A percentile compares a stretch with the other conserved stretches of the same genome.
phyloP scores from a whole-genome alignment of 257 asterid genomes.

The Solanum paucissectum region DNA sequence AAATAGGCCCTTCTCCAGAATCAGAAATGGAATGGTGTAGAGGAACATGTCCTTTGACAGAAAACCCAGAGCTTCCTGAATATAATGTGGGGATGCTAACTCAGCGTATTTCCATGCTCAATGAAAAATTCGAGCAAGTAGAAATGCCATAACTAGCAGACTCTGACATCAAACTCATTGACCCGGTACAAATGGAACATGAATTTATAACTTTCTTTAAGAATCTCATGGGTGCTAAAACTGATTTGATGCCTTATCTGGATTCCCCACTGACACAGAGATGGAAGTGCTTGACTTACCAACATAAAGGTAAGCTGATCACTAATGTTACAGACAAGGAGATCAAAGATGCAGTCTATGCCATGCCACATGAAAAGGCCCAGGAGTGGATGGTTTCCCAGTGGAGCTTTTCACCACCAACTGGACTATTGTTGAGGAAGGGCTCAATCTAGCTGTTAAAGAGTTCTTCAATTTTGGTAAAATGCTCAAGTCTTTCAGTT shows the following conservation, averaged over 20 bases:
- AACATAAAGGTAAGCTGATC: not conserved
- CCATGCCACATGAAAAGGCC: not conserved
- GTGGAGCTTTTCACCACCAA: not conserved
- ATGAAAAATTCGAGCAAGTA: not conserved
- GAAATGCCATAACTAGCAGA: not conserved
- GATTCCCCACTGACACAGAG: not conserved
- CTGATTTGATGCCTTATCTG: not conserved
- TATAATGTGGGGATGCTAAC: not conserved
- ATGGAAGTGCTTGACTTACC: not conserved
- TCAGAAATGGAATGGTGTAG: no score
- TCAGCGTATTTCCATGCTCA: not conserved
- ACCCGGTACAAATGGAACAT: not conserved
- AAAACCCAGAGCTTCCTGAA: not conserved
- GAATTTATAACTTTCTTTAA: not conserved
- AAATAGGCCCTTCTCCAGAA: not conserved
- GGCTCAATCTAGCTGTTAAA: not conserved
- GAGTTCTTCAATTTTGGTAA: not conserved
- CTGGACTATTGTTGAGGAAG: not conserved
- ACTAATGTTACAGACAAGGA: not conserved
- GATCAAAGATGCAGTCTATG: no score
- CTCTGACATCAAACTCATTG: not conserved
- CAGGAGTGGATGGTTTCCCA: not conserved
- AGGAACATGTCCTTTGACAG: not conserved
- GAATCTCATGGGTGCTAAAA: not conserved
- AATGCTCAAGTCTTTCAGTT: not conserved